Evolutionary conservation across 257 asterid genomes (phyloP), one percentile per base, ranked within the genome.

Genomic region (Echites panduratus): DNA sequence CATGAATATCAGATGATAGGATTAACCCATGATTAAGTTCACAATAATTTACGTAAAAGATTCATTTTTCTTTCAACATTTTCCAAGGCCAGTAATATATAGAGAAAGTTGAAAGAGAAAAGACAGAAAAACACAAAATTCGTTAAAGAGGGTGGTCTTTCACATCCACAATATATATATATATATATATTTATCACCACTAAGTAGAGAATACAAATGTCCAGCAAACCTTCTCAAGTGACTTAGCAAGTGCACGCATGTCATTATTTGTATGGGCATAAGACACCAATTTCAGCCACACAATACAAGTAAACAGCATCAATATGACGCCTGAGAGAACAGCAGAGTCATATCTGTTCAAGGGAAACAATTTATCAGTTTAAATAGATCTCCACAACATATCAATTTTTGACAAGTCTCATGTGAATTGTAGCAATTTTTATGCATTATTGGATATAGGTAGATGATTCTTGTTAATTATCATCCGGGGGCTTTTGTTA

Each of bases 211-310:
- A 35, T 0, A 40, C 67, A n/a, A 58, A 48, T 57, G 58, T 27
- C 57, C 73, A 16, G 22, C 75, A 73, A 87, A 95, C 99, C 99
- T 89, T 84, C 74, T 86, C 94, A 75, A 71, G 86, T 66, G 98
- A 89, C 77, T 87, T 86, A 59, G 84, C 84, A 69, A 92, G 90
- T 53, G 78, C 84, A 78, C 97, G 86, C 92, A 95, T 77, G 77
- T 95, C 99, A 78, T 90, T 87, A 76, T 86, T 95, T 73, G 98
- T 86, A 81, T 95, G 99, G 1, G 98, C 99, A 72, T 95, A 95
- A 5, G 98, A 95, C 47, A 95, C 86, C 89, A 92, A 81, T 86
- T 95, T 95, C 85, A 95, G 79, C 99, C 99, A 95, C 81, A 87
- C 95, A 73, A 84, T 84, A 87, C 92, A 86, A 75, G 97, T 78